phyloP scores from a whole-genome alignment of 2,329 filamentous ascomycete species.

The Madurella mycetomatis region DNA sequence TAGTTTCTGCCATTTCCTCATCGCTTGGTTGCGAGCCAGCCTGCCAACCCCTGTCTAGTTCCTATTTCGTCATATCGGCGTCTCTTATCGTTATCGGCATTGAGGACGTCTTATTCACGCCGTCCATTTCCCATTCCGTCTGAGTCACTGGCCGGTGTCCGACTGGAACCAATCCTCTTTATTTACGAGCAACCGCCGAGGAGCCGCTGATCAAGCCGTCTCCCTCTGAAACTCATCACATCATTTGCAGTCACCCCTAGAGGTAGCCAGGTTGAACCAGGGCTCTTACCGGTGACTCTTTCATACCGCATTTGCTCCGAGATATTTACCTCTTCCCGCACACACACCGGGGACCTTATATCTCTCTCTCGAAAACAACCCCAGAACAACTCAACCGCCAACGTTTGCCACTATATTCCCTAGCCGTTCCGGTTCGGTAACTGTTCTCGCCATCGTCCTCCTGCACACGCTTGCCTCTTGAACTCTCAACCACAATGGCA shows the following conservation, averaged over 20 bases:
- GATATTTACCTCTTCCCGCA: background rate
- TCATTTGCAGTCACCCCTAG: background rate
- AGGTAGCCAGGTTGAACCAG: background rate
- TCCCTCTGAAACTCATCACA: background rate
- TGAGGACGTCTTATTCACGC: constrained; percentile 7
- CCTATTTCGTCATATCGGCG: constrained; percentile 10
- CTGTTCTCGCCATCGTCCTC: background rate
- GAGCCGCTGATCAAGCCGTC: background rate
- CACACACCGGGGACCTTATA: too few species aligned
- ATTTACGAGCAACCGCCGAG: constrained; percentile 1
- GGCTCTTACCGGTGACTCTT: background rate
- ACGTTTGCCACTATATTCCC: background rate
- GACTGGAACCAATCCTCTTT: constrained; percentile 3
- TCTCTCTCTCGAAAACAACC: background rate
- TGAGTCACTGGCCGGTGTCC: constrained; percentile 16
- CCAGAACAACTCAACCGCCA: background rate
- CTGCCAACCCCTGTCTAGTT: constrained; percentile 2
- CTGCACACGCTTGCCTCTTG: background rate
- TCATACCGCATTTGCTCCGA: background rate
- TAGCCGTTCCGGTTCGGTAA: background rate
- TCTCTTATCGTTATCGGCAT: constrained; percentile 10
- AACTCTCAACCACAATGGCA: constrained; percentile 23
- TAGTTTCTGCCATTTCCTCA: background rate
- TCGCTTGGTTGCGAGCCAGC: background rate
- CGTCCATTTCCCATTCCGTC: constrained; percentile 6